Conservation (phyloP, 78 protist genomes). For the Dictyostelium capitatum region DNA sequence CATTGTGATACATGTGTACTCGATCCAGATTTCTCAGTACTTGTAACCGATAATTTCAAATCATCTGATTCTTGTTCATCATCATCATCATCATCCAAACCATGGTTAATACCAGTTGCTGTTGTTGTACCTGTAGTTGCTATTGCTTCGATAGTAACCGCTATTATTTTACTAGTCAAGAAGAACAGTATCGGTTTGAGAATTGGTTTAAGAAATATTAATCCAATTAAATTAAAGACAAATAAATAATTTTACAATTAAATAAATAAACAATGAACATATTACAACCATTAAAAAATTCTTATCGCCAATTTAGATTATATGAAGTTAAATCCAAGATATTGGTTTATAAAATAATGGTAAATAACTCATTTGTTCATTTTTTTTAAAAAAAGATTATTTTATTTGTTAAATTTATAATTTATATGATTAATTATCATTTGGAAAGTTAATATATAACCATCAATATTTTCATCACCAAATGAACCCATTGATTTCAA, state of each 20-base stretch:
- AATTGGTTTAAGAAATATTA: conserved; percentile 19
- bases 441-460: too few species aligned
- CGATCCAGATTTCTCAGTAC: conserved; percentile 3
- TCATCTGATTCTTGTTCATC: not conserved
- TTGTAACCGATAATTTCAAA: not conserved
- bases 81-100: not conserved
- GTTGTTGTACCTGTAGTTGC: conserved; percentile 21
- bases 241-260: too few species aligned
- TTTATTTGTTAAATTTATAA: too few species aligned
- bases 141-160: not conserved
- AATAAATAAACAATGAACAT: too few species aligned
- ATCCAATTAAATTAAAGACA: too few species aligned
- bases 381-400: too few species aligned
- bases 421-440: too few species aligned
- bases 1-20: not conserved
- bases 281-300: too few species aligned
- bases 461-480: not conserved
- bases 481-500: not conserved
- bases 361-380: too few species aligned
- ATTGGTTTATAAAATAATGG: too few species aligned
- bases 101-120: conserved; percentile 14
- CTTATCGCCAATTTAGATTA: too few species aligned
- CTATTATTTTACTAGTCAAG: not conserved
- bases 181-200: not conserved
- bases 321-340: too few species aligned